Evolutionary conservation across 2,329 filamentous ascomycete genomes (phyloP), one percentile per base, ranked within the genome.

Genomic region (Colletotrichum gloeosporioides): DNA sequence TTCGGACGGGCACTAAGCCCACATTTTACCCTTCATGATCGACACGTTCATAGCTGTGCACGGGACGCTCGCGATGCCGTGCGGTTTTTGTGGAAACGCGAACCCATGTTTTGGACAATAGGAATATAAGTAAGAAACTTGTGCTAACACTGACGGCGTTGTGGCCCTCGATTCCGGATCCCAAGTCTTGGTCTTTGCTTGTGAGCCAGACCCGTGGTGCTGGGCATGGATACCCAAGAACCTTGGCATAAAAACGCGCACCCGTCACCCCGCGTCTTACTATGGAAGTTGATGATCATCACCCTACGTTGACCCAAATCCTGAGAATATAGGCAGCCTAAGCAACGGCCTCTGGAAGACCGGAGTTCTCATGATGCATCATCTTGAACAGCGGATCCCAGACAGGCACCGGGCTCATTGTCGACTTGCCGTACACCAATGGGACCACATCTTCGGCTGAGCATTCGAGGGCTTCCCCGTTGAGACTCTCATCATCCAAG

Each of bases 301-400:
- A n/a, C 25, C 18, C 13, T 12, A 22, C 8, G 4, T 18, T 32
- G 27, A 31, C 25, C 18, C 7, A 13, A 4, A 10, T 3, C 53
- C 10, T 34, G 57, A 22, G 12, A 29, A 22, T 16, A 9, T 8
- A 13, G 10, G 25, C 39, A 22, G 53, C 25, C 61, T 70, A 85
- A 65, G 76, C 79, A 79, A 82, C 83, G 16, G 86, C 84, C 73
- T 85, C 84, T 8, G 84, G 81, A n/a, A 89, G 80, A 1, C 79
- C 81, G 10, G 86, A 88, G 15, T 79, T 76, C 75, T 89, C 87
- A 12, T 85, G 84, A 78, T 89, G 87, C 71, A 86, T 81, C 77
- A 84, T 83, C 71, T 84, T 83, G 78, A 89, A 88, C 25, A 88
- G 79, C 15, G 87, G 87, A 65, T 90, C 88, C 86, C 87, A 89